phyloP scores from a whole-genome alignment of 768 basidiomycete species.

The Boletellus ananiceps region DNA sequence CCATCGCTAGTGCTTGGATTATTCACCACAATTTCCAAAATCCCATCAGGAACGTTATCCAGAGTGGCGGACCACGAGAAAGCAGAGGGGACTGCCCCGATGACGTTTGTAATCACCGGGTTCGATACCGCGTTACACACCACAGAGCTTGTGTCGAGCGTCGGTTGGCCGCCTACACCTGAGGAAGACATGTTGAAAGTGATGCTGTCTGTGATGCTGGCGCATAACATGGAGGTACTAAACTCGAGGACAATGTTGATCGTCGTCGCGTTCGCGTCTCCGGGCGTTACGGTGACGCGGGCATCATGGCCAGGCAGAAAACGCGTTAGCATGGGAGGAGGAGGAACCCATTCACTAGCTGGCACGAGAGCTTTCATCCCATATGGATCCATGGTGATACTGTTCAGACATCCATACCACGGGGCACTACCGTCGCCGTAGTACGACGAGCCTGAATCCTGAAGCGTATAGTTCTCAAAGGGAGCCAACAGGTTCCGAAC shows the following conservation, averaged over 20 bases:
- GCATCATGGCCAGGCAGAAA: conserved; percentile 87
- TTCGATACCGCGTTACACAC: conserved; percentile 47
- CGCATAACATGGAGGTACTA: conserved; percentile 71
- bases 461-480: conserved; percentile 72
- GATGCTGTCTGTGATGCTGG: conserved; percentile 57
- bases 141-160: conserved; percentile 40
- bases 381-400: conserved; percentile 64
- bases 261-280: conserved; percentile 47
- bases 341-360: conserved; percentile 55
- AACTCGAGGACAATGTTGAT: conserved; percentile 76
- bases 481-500: conserved; percentile 80
- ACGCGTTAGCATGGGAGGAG: conserved; percentile 68
- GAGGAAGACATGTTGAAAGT: conserved; percentile 68
- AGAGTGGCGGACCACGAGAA: conserved; percentile 79
- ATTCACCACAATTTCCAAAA: conserved; percentile 66
- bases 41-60: conserved; percentile 72
- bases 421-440: conserved; percentile 54
- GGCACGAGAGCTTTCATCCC: conserved; percentile 84
- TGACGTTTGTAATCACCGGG: conserved; percentile 45
- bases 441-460: conserved; percentile 62
- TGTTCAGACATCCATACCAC: conserved; percentile 69
- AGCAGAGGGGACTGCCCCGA: conserved; percentile 51
- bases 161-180: conserved; percentile 53
- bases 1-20: conserved; percentile 44
- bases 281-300: conserved; percentile 45